Percentiles rank a stretch among this genome's conserved stretches.
These are phyloP conservation scores for Eucalyptus leucophloia DNA, from an alignment of 345 rosid species.

Conservation along the genomic window DNA sequence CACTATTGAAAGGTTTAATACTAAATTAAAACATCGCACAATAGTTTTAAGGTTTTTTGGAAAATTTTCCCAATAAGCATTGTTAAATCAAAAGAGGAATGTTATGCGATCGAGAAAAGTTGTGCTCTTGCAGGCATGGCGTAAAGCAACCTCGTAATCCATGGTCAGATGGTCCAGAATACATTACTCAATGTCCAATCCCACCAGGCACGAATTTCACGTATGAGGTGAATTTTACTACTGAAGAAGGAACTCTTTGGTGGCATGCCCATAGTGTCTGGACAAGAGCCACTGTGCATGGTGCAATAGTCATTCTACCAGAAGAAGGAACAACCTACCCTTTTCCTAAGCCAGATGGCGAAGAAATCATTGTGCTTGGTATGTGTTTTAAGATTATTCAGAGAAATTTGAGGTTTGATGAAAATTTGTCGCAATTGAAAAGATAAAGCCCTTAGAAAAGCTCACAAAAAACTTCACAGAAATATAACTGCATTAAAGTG, in stretches of 20 bases:
- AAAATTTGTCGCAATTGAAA: not conserved
- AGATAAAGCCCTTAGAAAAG: not conserved
- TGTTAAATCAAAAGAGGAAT: not conserved
- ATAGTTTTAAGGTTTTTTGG: not conserved
- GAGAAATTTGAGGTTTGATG: not conserved
- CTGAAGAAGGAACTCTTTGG: conserved; percentile 2
- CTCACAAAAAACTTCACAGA: not conserved
- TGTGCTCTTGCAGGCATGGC: not conserved
- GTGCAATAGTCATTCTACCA: conserved; percentile 10
- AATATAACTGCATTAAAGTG: not conserved
- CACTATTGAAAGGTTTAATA: not conserved
- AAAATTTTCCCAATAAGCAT: not conserved
- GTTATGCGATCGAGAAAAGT: not conserved
- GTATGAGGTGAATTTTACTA: not conserved
- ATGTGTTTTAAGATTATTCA: not conserved
- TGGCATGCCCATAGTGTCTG: not conserved
- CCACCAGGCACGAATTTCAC: not conserved
- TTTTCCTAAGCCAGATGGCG: not conserved
- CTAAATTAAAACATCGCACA: not conserved
- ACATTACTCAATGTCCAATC: conserved; percentile 13
- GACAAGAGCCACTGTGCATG: conserved; percentile 10
- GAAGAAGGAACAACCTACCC: not conserved
- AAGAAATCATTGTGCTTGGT: conserved; percentile 1
- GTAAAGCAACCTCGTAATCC: conserved; percentile 7
- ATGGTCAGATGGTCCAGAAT: conserved; percentile 18